Evolutionary conservation across 805 yeast genomes (phyloP).

Genomic region (Ogataea salicorniae): DNA sequence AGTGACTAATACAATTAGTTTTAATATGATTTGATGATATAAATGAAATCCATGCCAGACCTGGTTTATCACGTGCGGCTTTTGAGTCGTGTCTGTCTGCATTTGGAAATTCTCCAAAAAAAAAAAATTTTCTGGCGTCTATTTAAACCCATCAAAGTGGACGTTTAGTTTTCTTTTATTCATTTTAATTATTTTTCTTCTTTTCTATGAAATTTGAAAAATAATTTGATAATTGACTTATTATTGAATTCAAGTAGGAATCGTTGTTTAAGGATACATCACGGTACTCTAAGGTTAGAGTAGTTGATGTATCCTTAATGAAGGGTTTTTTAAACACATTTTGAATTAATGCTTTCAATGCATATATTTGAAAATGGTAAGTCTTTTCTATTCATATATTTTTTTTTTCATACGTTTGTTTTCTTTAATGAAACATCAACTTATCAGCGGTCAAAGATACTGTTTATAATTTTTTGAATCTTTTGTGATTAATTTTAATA

Average conservation of each 20-base stretch:
- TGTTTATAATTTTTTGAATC: not conserved
- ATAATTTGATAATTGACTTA: not conserved
- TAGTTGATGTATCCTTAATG: not conserved
- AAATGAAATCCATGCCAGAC: too few relatives aligned
- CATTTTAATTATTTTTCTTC: too few relatives aligned
- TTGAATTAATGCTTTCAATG: not conserved
- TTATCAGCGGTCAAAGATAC: not conserved
- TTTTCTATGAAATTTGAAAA: not conserved
- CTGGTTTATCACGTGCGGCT: too few relatives aligned
- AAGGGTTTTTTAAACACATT: not conserved
- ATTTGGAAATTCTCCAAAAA: too few relatives aligned
- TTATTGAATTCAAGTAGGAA: not conserved
- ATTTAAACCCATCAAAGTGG: too few relatives aligned
- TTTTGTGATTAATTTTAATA: not conserved
- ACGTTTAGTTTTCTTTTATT: too few relatives aligned
- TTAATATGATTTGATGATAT: too few relatives aligned
- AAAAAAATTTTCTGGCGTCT: too few relatives aligned
- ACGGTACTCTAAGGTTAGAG: not conserved
- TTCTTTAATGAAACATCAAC: not conserved
- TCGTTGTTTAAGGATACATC: not conserved
- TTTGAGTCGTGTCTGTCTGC: too few relatives aligned
- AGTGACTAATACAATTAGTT: too few relatives aligned
- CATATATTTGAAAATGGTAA: not conserved
- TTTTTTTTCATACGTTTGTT: not conserved
- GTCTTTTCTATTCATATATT: not conserved